phyloP scores from a whole-genome alignment of 495 filamentous ascomycete genomes.

The Penicillium malachiteum region DNA sequence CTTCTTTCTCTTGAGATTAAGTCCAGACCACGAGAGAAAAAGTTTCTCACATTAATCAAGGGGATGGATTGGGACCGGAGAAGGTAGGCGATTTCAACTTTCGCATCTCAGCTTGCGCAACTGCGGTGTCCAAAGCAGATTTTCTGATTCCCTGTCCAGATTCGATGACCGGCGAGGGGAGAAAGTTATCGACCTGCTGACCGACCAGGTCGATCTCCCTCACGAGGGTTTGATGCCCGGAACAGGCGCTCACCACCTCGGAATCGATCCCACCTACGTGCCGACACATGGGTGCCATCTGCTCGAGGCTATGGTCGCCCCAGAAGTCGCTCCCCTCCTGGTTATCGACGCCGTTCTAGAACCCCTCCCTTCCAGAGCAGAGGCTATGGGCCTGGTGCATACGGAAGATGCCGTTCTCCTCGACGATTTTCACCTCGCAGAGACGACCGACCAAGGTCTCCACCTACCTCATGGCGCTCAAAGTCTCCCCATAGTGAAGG shows the following conservation, averaged over 20 bases:
- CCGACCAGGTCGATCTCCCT: slow-evolving; percentile 34
- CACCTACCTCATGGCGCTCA: slow-evolving; percentile 40
- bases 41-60: neutral
- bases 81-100: slow-evolving; percentile 32
- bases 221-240: slow-evolving; percentile 39
- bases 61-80: slow-evolving; percentile 53
- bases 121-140: too few species aligned
- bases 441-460: slow-evolving; percentile 46
- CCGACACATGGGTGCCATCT: slow-evolving; percentile 50
- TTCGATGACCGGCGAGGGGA: slow-evolving; percentile 54
- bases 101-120: neutral
- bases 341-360: slow-evolving; percentile 46
- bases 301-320: slow-evolving; percentile 36
- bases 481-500: slow-evolving; percentile 43
- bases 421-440: slow-evolving; percentile 40
- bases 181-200: slow-evolving; percentile 54
- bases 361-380: slow-evolving; percentile 44
- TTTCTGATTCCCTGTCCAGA: slow-evolving; percentile 25
- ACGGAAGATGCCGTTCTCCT: slow-evolving; percentile 39
- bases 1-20: too few species aligned
- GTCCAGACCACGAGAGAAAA: neutral
- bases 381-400: slow-evolving; percentile 32
- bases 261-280: slow-evolving; percentile 40
- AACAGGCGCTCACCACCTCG: slow-evolving; percentile 42
- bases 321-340: slow-evolving; percentile 45